Percentiles rank a stretch among this genome's conserved stretches.
Evolutionary conservation across 345 rosid genomes (phyloP).

Genomic region (Populus alba): DNA sequence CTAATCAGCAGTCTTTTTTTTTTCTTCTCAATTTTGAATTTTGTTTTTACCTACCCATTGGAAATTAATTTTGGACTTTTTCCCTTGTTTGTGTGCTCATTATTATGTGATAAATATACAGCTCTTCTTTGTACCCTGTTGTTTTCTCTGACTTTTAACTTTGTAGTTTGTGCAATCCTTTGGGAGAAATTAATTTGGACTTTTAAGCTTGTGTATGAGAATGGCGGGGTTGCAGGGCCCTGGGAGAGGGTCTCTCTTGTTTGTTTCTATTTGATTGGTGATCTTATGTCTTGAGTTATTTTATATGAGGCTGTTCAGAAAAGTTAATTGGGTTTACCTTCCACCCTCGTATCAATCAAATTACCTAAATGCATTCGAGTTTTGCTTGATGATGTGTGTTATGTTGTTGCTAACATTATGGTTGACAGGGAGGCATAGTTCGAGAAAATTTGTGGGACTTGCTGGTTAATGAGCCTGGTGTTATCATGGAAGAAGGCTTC

Average conservation of each 20-base stretch:
- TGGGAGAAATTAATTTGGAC: neutral
- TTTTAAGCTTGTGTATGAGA: neutral
- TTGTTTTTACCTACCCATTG: neutral
- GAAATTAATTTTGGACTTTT: neutral
- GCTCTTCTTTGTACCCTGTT: neutral
- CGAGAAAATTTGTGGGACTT: slow-evolving; percentile 88
- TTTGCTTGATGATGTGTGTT: neutral
- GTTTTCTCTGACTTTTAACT: no score
- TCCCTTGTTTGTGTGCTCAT: neutral
- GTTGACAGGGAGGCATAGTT: slow-evolving; percentile 67
- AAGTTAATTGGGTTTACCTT: neutral
- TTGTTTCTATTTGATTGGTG: neutral
- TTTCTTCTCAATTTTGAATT: neutral
- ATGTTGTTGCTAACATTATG: neutral
- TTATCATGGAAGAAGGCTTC: slow-evolving; percentile 93
- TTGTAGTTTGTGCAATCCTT: neutral
- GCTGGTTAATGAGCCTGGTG: slow-evolving; percentile 51
- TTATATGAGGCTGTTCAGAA: neutral
- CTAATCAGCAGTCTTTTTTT: neutral
- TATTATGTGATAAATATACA: neutral
- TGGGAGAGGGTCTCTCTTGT: neutral
- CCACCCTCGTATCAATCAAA: neutral
- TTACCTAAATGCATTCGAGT: neutral
- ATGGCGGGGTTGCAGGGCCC: neutral
- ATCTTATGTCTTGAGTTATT: neutral